Base-by-base conservation (phyloP, 2,329 filamentous ascomycete genomes). In the Sporothrix humicola region DNA sequence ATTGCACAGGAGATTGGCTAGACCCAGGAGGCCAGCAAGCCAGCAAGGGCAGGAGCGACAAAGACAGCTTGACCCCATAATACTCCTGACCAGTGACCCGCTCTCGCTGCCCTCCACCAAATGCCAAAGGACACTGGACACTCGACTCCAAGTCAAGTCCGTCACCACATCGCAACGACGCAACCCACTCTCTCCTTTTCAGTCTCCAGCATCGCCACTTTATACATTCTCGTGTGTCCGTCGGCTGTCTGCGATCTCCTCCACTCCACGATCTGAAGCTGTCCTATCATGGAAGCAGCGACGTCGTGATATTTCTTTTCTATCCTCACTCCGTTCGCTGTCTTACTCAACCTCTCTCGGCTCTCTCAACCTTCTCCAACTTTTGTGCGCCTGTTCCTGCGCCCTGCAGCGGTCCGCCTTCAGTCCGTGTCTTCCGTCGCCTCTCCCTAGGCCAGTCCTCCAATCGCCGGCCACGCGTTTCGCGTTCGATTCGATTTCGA, bases 201-300 rank as follows among this genome's bases (percentile, higher is more conserved):
- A 37, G 31, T 37, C 31, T 37, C 5, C 3, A 5, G 5, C 31
- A 37, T 37, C 31, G 31, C 31, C 31, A 37, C 31, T 37, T 37
- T 37, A 37, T 37, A 37, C 31, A 37, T 37, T 37, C 31, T 37
- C 50, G 31, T 23, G n/a, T 9, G 46, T 15, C 48, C 50, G 20
- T 48, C 31, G 68, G 10, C 12, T 12, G 31, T 44, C 12, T 13
- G 42, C 56, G 48, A 52, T 72, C 37, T 66, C 37, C 23, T 37
- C 31, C 4, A 37, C 31, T 37, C 31, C 31, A 37, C 31, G 31
- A 58, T 61, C 71, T 68, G 61, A 17, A 20, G n/a, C 61, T 20
- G 37, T 37, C 44, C 50, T 72, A 68, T 59, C 61, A 72, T 72
- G 71, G 71, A 72, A 72, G 71, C 61, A 48, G 61, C 37, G 26